A percentile compares a stretch with the other conserved stretches of the same genome.
Conservation (phyloP, 768 basidiomycete genomes). For the Mycena chlorophos region DNA sequence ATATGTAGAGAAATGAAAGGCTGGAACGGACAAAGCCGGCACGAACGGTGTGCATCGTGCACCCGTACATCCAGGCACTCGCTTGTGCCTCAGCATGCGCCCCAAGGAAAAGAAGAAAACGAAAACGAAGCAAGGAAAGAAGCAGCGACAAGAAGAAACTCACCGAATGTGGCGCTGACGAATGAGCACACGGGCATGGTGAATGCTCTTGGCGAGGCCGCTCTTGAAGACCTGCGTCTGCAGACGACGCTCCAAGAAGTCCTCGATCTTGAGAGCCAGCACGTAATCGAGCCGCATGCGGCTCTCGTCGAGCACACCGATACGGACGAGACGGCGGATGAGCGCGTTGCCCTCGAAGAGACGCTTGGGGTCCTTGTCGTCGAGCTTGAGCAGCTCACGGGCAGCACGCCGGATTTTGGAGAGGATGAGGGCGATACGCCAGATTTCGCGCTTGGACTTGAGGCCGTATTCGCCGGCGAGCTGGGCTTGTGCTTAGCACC, state of each 20-base stretch:
- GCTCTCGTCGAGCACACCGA: conserved; percentile 98
- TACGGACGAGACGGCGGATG: conserved; percentile 94
- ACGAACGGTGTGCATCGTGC: no score
- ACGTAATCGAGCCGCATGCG: conserved; percentile 99
- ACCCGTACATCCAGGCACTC: no score
- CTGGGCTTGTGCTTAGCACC: conserved; percentile 41
- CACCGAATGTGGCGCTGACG: conserved; percentile 98
- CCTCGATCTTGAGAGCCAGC: conserved; percentile 97
- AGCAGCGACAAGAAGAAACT: no score
- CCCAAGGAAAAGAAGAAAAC: no score
- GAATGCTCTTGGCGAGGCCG: conserved; percentile 96
- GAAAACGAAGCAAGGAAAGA: no score
- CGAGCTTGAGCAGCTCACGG: conserved; percentile 79
- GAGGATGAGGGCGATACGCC: conserved; percentile 96
- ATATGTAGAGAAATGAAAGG: no score
- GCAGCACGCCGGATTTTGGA: conserved; percentile 88
- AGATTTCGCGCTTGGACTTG: conserved; percentile 99
- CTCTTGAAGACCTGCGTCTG: conserved; percentile 99
- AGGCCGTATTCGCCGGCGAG: conserved; percentile 99
- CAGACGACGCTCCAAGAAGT: conserved; percentile 98
- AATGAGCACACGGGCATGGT: conserved; percentile 98
- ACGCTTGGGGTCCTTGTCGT: conserved; percentile 98
- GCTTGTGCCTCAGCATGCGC: no score
- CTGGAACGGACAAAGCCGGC: no score
- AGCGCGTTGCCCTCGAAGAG: conserved; percentile 99